phyloP scores from a whole-genome alignment of 1,284 basidiomycete species.

The Athelia sp. region DNA sequence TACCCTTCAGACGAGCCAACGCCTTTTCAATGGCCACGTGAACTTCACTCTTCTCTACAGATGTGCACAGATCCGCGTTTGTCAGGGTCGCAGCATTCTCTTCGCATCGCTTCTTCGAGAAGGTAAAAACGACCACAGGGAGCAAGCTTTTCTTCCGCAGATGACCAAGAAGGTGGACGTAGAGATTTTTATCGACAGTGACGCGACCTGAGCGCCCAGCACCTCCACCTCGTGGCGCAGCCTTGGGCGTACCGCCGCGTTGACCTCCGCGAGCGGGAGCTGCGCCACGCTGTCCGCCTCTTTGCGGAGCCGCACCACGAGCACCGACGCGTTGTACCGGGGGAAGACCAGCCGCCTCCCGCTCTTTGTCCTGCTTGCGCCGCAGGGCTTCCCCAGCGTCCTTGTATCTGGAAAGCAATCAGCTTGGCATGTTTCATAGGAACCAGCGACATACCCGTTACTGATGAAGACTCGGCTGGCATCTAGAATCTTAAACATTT shows the following conservation, averaged over 20 bases:
- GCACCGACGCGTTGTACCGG: constrained; percentile 80
- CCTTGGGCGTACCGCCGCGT: constrained; percentile 41
- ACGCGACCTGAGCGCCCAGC: constrained; percentile 56
- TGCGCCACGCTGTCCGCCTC: constrained; percentile 51
- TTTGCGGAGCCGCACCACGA: constrained; percentile 60
- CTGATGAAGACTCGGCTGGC: constrained; percentile 74
- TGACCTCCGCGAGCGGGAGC: constrained; percentile 39
- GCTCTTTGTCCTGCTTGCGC: constrained; percentile 96
- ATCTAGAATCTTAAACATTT: constrained; percentile 92
- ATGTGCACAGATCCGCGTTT: constrained; percentile 84
- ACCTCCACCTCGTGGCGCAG: constrained; percentile 29
- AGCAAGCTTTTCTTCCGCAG: constrained; percentile 84
- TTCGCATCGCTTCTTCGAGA: constrained; percentile 96
- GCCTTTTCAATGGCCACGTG: constrained; percentile 94
- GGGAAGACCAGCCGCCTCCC: constrained; percentile 87
- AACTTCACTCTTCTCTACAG: constrained; percentile 93
- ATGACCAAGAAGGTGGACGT: constrained; percentile 88
- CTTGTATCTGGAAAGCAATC: constrained; percentile 60
- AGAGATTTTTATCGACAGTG: constrained; percentile 83
- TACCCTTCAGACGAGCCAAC: constrained; percentile 86
- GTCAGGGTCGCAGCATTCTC: constrained; percentile 91
- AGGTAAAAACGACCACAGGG: constrained; percentile 95
- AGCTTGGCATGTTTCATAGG: constrained; percentile 2
- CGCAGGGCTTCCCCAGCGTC: constrained; percentile 85
- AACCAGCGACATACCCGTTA: constrained; percentile 49